phyloP scores from a whole-genome alignment of 129 eudicot genomes.

The Saposhnikovia divaricata region DNA sequence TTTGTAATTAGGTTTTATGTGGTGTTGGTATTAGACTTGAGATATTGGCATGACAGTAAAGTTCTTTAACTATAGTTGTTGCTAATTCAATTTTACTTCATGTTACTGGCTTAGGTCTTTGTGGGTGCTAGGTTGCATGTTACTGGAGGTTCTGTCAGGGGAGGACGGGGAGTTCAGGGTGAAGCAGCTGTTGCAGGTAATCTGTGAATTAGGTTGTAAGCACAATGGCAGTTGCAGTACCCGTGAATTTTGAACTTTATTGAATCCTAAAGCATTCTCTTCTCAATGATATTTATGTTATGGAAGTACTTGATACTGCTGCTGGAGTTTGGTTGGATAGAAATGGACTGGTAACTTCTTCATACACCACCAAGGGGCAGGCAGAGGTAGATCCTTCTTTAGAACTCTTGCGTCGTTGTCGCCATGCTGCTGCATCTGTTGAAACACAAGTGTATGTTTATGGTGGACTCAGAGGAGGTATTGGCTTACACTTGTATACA shows the following conservation, averaged over 20 bases:
- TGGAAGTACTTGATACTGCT: constrained; percentile 90
- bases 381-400: constrained; percentile 61
- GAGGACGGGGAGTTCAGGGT: constrained; percentile 88
- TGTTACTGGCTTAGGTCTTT: constrained; percentile 56
- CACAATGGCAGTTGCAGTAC: constrained; percentile 4
- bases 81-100: not conserved
- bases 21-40: not conserved
- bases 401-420: constrained; percentile 87
- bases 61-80: not conserved
- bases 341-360: constrained; percentile 76
- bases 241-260: constrained; percentile 6
- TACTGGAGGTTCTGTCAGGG: constrained; percentile 86
- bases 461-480: constrained; percentile 99
- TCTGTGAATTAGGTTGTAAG: constrained; percentile 7
- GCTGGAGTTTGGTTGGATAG: constrained; percentile 98
- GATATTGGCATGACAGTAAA: not conserved
- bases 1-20: not conserved
- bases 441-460: constrained; percentile 71
- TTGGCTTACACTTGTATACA: constrained; percentile 10
- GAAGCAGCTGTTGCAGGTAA: constrained; percentile 90
- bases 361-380: constrained; percentile 44
- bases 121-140: constrained; percentile 99
- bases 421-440: constrained; percentile 97
- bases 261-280: not conserved
- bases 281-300: constrained; percentile 4